Evolutionary conservation across 805 yeast genomes (phyloP), one percentile per base, ranked within the genome.

Genomic region (Limtongozyma cylindracea): DNA sequence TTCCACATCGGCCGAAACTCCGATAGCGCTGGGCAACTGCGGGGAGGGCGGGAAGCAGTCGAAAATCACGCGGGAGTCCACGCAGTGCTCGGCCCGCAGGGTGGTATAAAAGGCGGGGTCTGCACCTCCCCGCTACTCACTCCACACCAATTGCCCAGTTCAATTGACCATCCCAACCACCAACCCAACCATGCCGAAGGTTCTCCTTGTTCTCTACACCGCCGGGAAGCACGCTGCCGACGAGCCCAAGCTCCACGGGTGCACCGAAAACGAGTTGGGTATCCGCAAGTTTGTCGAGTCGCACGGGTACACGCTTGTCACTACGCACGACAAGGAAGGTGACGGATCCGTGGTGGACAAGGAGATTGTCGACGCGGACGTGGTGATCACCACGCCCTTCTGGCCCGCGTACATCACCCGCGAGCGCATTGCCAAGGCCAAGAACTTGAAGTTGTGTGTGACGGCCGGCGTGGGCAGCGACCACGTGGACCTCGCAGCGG

Each of bases 381-480:
- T 73, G 23, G 59, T 73, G 35, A 72, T 74, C 43, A 64, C 82
- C 19, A 72, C 84, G 8, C 88, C 91, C 3, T 73, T 74, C 58
- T 76, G 60, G 45, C 88, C 91, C 4, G 84, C 68, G 17, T 73
- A 73, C 43, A 53, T 73, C 39, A 60, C 69, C 24, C 52, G 54
- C 27, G 70, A 65, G 33, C 56, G 84, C 35, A 56, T 73, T 29
- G 63, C 49, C 22, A 57, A 60, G 37, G 82, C 84, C 16, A 65
- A 66, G 40, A 70, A 68, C 23, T 56, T 73, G 44, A 71, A 70
- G 49, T 38, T 69, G 23, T 50, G 67, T 27, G 54, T 71, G 32
- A 73, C 82, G 21, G 91, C 91, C 7, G 91, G 88, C 33, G 80
- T 73, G 27, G 91, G 91, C 8, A 67, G 78, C 11, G 88, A 73